Evolutionary conservation across 2,329 filamentous ascomycete species (phyloP).

Genomic region (Pseudocercospora vitis): DNA sequence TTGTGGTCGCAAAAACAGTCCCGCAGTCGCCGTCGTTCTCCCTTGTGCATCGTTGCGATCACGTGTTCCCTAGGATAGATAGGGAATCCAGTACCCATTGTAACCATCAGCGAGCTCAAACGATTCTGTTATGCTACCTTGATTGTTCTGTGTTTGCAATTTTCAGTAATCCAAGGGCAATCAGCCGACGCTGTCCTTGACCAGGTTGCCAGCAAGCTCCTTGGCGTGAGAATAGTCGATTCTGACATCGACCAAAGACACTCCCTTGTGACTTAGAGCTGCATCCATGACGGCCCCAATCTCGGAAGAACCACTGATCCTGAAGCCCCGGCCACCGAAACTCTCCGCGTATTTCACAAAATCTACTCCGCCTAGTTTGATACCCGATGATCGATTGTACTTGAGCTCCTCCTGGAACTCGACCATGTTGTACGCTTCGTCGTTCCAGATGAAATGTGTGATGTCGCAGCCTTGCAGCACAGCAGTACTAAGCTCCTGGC

Average conservation of each 20-base stretch:
- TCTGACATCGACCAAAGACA: constrained; percentile 49
- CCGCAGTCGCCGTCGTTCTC: too few species aligned
- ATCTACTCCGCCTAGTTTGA: constrained; percentile 50
- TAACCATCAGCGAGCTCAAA: too few species aligned
- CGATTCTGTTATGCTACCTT: too few species aligned
- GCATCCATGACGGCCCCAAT: constrained; percentile 47
- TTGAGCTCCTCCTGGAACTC: constrained; percentile 55
- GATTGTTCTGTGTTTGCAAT: constrained; percentile 4
- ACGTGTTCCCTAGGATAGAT: too few species aligned
- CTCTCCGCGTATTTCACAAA: constrained; percentile 51
- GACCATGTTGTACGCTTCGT: constrained; percentile 53
- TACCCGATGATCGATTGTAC: constrained; percentile 48
- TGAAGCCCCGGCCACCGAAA: constrained; percentile 49
- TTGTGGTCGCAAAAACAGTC: too few species aligned
- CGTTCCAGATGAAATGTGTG: constrained; percentile 55
- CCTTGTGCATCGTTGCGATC: too few species aligned
- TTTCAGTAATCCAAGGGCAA: not conserved
- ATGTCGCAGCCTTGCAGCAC: constrained; percentile 51
- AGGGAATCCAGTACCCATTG: too few species aligned
- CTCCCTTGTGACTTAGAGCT: constrained; percentile 45
- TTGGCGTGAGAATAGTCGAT: constrained; percentile 49
- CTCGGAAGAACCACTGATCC: constrained; percentile 43
- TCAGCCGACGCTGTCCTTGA: constrained; percentile 39
- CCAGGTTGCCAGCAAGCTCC: constrained; percentile 45
- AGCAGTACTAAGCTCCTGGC: constrained; percentile 49